Conservation (phyloP, 768 basidiomycete species). For the Amanita fuliginea region DNA sequence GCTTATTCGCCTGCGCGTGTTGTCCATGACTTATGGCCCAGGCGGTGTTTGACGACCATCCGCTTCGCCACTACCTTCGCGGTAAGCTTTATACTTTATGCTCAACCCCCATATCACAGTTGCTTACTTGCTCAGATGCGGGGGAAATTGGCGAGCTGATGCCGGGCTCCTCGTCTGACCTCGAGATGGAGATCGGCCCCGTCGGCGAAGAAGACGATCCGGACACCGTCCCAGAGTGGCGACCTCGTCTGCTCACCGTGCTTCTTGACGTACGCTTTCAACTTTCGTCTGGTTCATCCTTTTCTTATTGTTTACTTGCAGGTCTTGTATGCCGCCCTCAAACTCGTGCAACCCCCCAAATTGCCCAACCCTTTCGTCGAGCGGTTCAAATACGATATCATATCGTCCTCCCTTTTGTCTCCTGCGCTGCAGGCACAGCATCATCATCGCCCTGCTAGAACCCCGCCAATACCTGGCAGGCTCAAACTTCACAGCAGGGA, state of each 20-base stretch:
- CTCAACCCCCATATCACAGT: background rate
- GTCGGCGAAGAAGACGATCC: constrained; percentile 2
- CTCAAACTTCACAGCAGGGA: constrained; percentile 31
- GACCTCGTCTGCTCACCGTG: constrained; percentile 17
- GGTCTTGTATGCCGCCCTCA: constrained; percentile 27
- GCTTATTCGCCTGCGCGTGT: background rate
- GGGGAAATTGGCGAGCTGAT: constrained; percentile 47
- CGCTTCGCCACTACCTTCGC: constrained; percentile 62
- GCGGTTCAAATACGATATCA: constrained; percentile 76
- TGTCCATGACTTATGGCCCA: constrained; percentile 52
- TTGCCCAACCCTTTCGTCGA: constrained; percentile 49
- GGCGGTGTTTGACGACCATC: constrained; percentile 68
- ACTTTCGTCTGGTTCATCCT: background rate
- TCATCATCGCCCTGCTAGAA: constrained; percentile 19
- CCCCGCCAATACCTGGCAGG: constrained; percentile 36
- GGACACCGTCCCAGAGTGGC: constrained; percentile 25
- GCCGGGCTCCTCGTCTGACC: constrained; percentile 39
- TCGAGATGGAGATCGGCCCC: constrained; percentile 28
- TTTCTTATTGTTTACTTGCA: constrained; percentile 11
- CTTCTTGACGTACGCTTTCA: constrained; percentile 1
- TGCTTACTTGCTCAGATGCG: constrained; percentile 31
- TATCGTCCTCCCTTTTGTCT: constrained; percentile 70
- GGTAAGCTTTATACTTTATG: constrained; percentile 24
- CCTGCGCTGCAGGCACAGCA: constrained; percentile 35
- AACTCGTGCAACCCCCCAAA: constrained; percentile 20